Percentiles rank a stretch among this genome's conserved stretches.
phyloP scores from a whole-genome alignment of 1,284 basidiomycete species.

The Kwoniella shivajii region DNA sequence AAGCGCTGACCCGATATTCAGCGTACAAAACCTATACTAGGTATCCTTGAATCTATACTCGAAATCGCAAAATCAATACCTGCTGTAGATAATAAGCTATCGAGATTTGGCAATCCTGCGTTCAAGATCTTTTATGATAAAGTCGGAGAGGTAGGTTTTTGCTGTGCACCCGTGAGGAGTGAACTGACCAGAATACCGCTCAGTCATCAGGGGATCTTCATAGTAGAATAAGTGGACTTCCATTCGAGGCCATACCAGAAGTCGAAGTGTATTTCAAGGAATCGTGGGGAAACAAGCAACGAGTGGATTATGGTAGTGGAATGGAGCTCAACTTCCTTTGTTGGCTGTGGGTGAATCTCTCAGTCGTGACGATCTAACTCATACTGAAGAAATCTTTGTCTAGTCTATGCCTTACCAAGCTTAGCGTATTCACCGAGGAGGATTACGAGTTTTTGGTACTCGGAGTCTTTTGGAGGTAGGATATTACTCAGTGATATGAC shows the following conservation, averaged over 20 bases:
- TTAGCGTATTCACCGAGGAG: constrained; percentile 66
- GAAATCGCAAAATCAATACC: constrained; percentile 70
- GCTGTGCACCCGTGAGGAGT: too few species aligned
- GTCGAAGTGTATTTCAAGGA: constrained; percentile 80
- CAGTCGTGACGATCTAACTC: not conserved
- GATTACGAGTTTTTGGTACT: constrained; percentile 81
- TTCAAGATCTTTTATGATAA: constrained; percentile 90
- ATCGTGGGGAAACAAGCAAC: constrained; percentile 84
- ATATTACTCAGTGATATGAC: not conserved
- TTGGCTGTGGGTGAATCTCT: constrained; percentile 74
- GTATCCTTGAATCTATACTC: constrained; percentile 70
- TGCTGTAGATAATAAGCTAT: constrained; percentile 85
- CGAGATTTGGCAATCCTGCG: constrained; percentile 95
- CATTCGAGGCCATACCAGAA: constrained; percentile 65
- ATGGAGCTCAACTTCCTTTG: constrained; percentile 99
- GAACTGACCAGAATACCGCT: not conserved
- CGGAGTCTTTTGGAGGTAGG: constrained; percentile 84
- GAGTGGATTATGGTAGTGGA: constrained; percentile 98
- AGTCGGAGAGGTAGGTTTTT: constrained; percentile 64
- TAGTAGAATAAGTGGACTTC: constrained; percentile 62
- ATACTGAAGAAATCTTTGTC: not conserved
- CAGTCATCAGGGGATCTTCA: constrained; percentile 56
- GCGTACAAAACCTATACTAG: constrained; percentile 66
- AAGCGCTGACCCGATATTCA: constrained; percentile 42
- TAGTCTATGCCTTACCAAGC: constrained; percentile 77